A percentile compares a stretch with the other conserved stretches of the same genome.
Evolutionary conservation across 768 basidiomycete species (phyloP).

Genomic region (Cystoderma amianthinum): DNA sequence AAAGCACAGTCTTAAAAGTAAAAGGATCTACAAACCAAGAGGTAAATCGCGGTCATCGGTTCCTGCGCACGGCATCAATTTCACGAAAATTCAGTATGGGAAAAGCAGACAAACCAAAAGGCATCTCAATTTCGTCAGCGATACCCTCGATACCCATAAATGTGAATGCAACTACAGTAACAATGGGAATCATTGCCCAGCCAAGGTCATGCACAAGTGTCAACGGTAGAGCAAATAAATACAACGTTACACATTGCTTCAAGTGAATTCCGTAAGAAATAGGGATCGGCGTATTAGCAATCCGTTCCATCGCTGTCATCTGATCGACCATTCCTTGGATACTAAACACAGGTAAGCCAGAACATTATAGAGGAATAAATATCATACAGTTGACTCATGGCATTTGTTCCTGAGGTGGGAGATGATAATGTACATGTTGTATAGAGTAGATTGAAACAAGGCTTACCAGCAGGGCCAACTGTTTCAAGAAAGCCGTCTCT

Average conservation of each 20-base stretch:
- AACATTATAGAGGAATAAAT: too few species aligned
- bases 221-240: slow-evolving; percentile 87
- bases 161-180: slow-evolving; percentile 84
- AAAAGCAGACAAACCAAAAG: slow-evolving; percentile 57
- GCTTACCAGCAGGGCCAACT: slow-evolving; percentile 78
- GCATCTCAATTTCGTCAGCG: slow-evolving; percentile 92
- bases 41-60: slow-evolving; percentile 66
- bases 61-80: slow-evolving; percentile 23
- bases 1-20: neutral
- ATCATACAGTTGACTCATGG: slow-evolving; percentile 61
- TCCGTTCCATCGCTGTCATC: slow-evolving; percentile 82
- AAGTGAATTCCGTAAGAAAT: slow-evolving; percentile 82
- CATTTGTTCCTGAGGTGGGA: slow-evolving; percentile 56
- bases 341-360: slow-evolving; percentile 29
- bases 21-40: slow-evolving; percentile 43
- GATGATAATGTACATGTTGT: too few species aligned
- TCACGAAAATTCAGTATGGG: slow-evolving; percentile 4
- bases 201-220: slow-evolving; percentile 78
- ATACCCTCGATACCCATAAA: slow-evolving; percentile 96
- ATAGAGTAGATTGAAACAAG: slow-evolving; percentile 3
- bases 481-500: slow-evolving; percentile 81
- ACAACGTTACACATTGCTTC: slow-evolving; percentile 92
- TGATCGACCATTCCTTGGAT: slow-evolving; percentile 81
- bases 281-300: slow-evolving; percentile 84
- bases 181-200: slow-evolving; percentile 80